Base-by-base conservation (phyloP, 192 early-diverging fungal species). In the Chytriomyces sp. region DNA sequence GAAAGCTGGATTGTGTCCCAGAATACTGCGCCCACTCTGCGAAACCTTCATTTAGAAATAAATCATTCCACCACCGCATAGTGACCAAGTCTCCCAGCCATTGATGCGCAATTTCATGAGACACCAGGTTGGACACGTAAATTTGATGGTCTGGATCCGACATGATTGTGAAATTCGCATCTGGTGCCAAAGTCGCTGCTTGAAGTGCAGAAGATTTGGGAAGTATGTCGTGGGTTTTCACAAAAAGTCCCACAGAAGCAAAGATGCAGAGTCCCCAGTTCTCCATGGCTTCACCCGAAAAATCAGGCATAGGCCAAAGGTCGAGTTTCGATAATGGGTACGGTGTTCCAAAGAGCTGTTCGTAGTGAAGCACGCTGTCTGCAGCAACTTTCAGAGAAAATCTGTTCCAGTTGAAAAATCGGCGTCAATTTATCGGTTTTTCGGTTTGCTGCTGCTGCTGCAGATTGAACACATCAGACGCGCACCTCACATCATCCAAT, bases 261-360 rank as follows among this genome's bases (percentile, higher is more conserved):
- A 76, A 74, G 46, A 66, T 74, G 48, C 59, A 46, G 23, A 86
- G 69, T n/a, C 85, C 85, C 86, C 82, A 89, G 81, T 91, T 91
- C 67, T 90, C 89, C 89, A 91, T 90, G 4, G 84, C 89, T 18
- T 90, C 89, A 11, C 84, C 82, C 45, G 82, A 75, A 78, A 90
- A 90, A 83, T 89, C 87, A 24, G 89, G 89, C 16, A 91, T 82
- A 11, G 89, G 90, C 45, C 89, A 73, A 69, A 90, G 78, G 81
- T 91, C 89, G 45, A 83, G 53, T 77, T 84, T 84, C 10, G 78
- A 45, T 11, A 84, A 35, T 24, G 83, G 83, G 49, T 67, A 84
- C 13, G 69, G 60, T 45, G 73, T 70, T 6, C 67, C 75, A 77
- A 84, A 78, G 18, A 45, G 23, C 11, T 82, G 45, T 61, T 77